Percentiles rank a stretch among this genome's conserved stretches.
Evolutionary conservation across 108 stramenopile species (phyloP).

Genomic region (Asterionellopsis glacialis): DNA sequence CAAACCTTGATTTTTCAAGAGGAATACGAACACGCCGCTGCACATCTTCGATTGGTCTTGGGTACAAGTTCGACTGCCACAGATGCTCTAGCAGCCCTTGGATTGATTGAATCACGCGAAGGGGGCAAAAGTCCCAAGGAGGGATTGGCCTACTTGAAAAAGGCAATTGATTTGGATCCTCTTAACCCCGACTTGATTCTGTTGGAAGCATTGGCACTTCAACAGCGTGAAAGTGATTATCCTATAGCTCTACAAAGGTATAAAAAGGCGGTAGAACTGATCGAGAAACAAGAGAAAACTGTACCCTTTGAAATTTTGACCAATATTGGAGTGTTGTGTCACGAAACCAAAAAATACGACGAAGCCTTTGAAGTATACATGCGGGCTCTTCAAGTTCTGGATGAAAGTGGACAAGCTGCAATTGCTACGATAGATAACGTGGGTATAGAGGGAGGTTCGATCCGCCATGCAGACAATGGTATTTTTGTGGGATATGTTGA

Average conservation of each 20-base stretch:
- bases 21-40: slow-evolving; percentile 54
- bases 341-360: slow-evolving; percentile 73
- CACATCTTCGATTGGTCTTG: slow-evolving; percentile 56
- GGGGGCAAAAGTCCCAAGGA: slow-evolving; percentile 50
- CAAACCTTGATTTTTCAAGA: slow-evolving; percentile 70
- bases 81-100: slow-evolving; percentile 74
- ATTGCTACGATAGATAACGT: slow-evolving; percentile 27
- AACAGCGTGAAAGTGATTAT: slow-evolving; percentile 71
- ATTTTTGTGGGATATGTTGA: slow-evolving; percentile 65
- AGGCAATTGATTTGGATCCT: slow-evolving; percentile 85
- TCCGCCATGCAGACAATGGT: slow-evolving; percentile 56
- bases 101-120: slow-evolving; percentile 63
- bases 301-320: slow-evolving; percentile 62
- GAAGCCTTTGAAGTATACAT: slow-evolving; percentile 58
- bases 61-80: slow-evolving; percentile 67
- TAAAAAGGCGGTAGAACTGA: slow-evolving; percentile 66
- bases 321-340: slow-evolving; percentile 80
- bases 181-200: slow-evolving; percentile 70
- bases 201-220: slow-evolving; percentile 76
- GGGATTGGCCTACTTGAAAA: slow-evolving; percentile 63
- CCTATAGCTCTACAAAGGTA: slow-evolving; percentile 60
- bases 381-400: slow-evolving; percentile 49
- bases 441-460: slow-evolving; percentile 32
- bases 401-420: slow-evolving; percentile 26
- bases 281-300: slow-evolving; percentile 47